These are phyloP conservation scores for Populus alba DNA, from an alignment of 345 rosid species.

Conservation along the genomic window DNA sequence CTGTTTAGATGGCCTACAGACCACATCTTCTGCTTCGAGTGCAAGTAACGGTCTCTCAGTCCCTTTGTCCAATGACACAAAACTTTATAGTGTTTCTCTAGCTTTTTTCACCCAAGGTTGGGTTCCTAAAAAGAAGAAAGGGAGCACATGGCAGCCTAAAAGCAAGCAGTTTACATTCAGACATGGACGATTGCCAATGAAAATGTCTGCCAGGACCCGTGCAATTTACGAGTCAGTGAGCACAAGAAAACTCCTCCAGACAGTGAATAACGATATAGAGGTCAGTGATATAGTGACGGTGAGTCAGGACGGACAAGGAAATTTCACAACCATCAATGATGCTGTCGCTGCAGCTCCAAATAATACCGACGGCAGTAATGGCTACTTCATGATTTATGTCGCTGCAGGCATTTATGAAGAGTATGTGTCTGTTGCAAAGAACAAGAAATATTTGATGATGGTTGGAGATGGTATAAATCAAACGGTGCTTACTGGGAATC, in stretches of 20 bases:
- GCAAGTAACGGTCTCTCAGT: constrained; percentile 45
- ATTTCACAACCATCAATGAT: constrained; percentile 64
- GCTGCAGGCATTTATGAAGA: constrained; percentile 75
- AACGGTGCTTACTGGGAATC: constrained; percentile 79
- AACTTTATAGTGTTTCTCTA: constrained; percentile 68
- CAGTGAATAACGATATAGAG: constrained; percentile 20
- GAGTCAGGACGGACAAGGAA: constrained; percentile 65
- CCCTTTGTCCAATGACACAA: constrained; percentile 63
- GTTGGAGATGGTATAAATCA: constrained; percentile 84
- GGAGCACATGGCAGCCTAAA: constrained; percentile 24
- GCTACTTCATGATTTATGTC: constrained; percentile 76
- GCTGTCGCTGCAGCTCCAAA: constrained; percentile 77
- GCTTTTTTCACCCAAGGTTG: constrained; percentile 73
- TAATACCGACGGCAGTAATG: constrained; percentile 44
- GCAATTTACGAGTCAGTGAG: constrained; percentile 49
- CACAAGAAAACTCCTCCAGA: constrained; percentile 41
- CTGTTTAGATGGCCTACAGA: constrained; percentile 59
- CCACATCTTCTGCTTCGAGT: constrained; percentile 51
- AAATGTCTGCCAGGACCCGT: constrained; percentile 49
- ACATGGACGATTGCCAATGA: constrained; percentile 52
- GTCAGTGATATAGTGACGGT: constrained; percentile 67
- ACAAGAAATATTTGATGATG: constrained; percentile 72
- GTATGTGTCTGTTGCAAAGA: constrained; percentile 62
- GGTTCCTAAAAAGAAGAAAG: constrained; percentile 55
- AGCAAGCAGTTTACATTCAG: constrained; percentile 35